These are phyloP conservation scores for Ceratocystis diversiconidia DNA, from an alignment of 2,329 filamentous ascomycete species.

Conservation along the genomic window DNA sequence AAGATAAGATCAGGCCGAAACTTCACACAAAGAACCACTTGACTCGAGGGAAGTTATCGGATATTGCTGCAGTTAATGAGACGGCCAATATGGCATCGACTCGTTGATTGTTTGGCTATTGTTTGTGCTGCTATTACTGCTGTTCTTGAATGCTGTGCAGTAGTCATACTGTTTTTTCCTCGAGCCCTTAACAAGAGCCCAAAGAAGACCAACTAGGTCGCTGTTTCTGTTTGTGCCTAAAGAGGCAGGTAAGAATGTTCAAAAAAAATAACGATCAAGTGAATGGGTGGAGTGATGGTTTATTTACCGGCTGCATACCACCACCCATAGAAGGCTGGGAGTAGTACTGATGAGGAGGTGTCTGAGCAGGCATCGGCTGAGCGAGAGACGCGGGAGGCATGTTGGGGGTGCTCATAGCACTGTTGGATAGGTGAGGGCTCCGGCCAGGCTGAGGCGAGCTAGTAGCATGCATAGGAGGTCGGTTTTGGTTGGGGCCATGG, in stretches of 20 bases:
- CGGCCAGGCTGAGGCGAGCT: slow-evolving; percentile 53
- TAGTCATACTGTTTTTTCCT: neutral
- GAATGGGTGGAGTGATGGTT: neutral
- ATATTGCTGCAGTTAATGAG: neutral
- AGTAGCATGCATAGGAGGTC: slow-evolving; percentile 33
- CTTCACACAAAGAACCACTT: neutral
- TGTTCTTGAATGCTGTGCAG: neutral
- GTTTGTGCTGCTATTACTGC: neutral
- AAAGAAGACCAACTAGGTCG: neutral
- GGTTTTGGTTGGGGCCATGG: slow-evolving; percentile 24
- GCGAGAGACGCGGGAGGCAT: slow-evolving; percentile 46
- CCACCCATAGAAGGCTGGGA: slow-evolving; percentile 16
- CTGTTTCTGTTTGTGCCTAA: neutral
- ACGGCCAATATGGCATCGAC: neutral
- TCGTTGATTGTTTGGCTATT: neutral
- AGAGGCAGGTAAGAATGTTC: neutral
- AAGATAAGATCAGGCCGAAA: neutral
- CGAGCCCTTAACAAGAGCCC: neutral
- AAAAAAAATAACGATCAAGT: neutral
- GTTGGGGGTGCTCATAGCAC: slow-evolving; percentile 55
- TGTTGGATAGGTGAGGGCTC: slow-evolving; percentile 52
- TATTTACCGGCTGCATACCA: slow-evolving; percentile 19
- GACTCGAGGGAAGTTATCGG: neutral
- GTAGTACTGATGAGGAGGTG: slow-evolving; percentile 41
- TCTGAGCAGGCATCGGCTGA: slow-evolving; percentile 46